Conservation (phyloP, 441 rosid species). For the Populus hybrid region DNA sequence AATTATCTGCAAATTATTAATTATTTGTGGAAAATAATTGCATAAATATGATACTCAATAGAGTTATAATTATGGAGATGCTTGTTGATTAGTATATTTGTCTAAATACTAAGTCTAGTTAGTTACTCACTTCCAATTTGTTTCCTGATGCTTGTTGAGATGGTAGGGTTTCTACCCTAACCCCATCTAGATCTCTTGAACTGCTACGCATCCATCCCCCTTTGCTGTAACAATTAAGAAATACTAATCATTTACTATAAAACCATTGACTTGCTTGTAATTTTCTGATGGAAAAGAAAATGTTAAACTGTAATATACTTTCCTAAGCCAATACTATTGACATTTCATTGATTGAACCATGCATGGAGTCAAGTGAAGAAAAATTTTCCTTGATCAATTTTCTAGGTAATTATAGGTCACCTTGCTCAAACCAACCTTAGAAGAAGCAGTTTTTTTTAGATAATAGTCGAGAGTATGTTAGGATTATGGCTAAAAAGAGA, state of each 20-base stretch:
- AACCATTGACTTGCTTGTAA: not conserved
- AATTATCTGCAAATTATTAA: not conserved
- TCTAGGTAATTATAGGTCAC: not conserved
- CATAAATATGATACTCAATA: not conserved
- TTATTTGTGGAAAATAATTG: not conserved
- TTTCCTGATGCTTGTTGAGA: slow-evolving; percentile 5
- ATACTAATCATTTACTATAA: not conserved
- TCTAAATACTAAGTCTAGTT: not conserved
- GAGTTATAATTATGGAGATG: not conserved
- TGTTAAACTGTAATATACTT: not conserved
- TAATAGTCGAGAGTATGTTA: no score
- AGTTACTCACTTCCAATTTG: slow-evolving; percentile 15
- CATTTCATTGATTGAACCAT: no score
- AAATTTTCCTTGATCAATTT: no score
- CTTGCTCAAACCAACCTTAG: not conserved
- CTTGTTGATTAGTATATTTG: not conserved
- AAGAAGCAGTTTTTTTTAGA: not conserved
- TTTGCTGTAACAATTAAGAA: not conserved
- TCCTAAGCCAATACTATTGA: no score
- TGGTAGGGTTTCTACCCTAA: slow-evolving; percentile 12
- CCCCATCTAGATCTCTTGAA: slow-evolving; percentile 8
- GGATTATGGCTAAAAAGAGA: no score
- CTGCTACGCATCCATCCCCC: slow-evolving; percentile 13
- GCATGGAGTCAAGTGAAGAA: no score
- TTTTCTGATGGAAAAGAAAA: not conserved